Conservation (phyloP, 2,329 filamentous ascomycete genomes). For the Raffaelea albimanens region DNA sequence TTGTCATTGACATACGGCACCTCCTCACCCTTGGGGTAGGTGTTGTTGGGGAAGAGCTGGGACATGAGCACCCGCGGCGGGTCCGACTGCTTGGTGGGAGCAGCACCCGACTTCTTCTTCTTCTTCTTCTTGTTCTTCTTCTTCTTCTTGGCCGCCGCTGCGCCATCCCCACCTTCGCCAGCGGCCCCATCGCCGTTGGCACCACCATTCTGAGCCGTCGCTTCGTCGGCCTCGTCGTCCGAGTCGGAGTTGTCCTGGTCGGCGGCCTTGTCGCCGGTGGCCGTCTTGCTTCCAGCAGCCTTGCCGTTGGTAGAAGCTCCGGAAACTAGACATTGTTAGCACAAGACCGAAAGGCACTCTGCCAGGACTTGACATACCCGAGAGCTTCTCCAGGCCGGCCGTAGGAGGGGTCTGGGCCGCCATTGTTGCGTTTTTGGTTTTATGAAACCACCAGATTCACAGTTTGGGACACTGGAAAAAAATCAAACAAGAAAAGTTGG, state of each 20-base stretch:
- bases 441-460: not conserved
- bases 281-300: constrained; percentile 25
- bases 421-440: not conserved
- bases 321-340: constrained; percentile 23
- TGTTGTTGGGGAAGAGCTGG: constrained; percentile 61
- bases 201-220: constrained; percentile 12
- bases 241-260: constrained; percentile 1
- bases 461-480: no score
- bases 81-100: constrained; percentile 61
- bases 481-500: no score
- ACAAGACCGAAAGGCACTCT: not conserved
- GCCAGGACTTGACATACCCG: not conserved
- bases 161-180: constrained; percentile 18
- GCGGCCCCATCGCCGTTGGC: constrained; percentile 19
- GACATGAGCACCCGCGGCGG: constrained; percentile 68
- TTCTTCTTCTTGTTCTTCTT: constrained; percentile 68
- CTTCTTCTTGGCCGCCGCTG: constrained; percentile 22
- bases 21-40: constrained; percentile 70
- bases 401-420: constrained; percentile 4
- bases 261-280: constrained; percentile 15
- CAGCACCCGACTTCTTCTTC: constrained; percentile 60
- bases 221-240: constrained; percentile 6
- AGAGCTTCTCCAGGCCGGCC: constrained; percentile 5
- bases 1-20: constrained; percentile 73
- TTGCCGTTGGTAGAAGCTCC: constrained; percentile 14